phyloP scores from a whole-genome alignment of 1,139 yeast species.

The Lodderomyces beijingensis region DNA sequence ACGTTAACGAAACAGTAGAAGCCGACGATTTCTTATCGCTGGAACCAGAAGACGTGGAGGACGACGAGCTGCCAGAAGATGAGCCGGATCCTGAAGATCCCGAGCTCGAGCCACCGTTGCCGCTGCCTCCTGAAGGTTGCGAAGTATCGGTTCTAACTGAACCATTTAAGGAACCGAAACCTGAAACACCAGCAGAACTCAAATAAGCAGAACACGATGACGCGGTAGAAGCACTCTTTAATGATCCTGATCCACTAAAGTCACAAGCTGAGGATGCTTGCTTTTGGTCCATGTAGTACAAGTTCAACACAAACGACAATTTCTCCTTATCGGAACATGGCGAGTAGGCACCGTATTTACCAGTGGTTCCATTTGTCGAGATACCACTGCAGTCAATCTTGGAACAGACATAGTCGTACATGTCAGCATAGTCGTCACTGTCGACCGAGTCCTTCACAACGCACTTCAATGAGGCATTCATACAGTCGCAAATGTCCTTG shows the following conservation, averaged over 20 bases:
- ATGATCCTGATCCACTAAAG: slow-evolving; percentile 61
- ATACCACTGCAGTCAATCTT: slow-evolving; percentile 50
- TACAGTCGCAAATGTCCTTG: slow-evolving; percentile 54
- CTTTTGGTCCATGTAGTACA: slow-evolving; percentile 51
- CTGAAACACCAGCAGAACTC: slow-evolving; percentile 37
- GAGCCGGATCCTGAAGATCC: slow-evolving; percentile 17
- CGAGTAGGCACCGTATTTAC: slow-evolving; percentile 59
- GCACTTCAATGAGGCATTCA: slow-evolving; percentile 46
- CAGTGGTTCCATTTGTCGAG: slow-evolving; percentile 54
- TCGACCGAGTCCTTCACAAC: slow-evolving; percentile 43
- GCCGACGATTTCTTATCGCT: slow-evolving; percentile 13
- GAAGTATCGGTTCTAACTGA: slow-evolving; percentile 25
- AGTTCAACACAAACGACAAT: slow-evolving; percentile 58
- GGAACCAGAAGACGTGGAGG: slow-evolving; percentile 12
- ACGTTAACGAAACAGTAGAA: slow-evolving; percentile 5
- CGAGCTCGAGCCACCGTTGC: slow-evolving; percentile 21
- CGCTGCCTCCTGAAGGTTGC: slow-evolving; percentile 28
- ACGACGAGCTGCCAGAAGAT: slow-evolving; percentile 12
- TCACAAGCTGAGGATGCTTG: slow-evolving; percentile 51
- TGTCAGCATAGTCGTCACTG: slow-evolving; percentile 46
- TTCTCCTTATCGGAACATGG: slow-evolving; percentile 57
- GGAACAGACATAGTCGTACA: slow-evolving; percentile 52
- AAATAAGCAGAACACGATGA: slow-evolving; percentile 46
- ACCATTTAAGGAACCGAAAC: slow-evolving; percentile 35
- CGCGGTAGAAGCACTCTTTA: slow-evolving; percentile 46